phyloP scores from a whole-genome alignment of 78 protist genomes.

The Pelomyxa schiedti region DNA sequence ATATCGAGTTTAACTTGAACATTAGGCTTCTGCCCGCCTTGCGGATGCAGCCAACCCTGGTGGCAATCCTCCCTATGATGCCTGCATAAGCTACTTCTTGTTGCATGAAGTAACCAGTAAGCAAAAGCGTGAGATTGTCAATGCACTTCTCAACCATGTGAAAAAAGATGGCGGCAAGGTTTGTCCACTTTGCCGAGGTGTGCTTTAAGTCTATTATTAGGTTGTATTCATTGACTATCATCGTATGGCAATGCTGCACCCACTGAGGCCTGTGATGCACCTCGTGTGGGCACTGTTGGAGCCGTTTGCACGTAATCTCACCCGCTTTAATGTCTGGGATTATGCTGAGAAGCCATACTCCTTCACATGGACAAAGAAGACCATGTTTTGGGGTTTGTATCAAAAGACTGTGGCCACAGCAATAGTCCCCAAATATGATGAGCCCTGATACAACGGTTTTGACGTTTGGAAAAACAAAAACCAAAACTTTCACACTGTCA shows the following conservation, averaged over 20 bases:
- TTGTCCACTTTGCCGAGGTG: no score
- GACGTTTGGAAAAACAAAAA: no score
- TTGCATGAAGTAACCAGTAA: neutral
- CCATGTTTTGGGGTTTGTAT: neutral
- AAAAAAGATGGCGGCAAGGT: neutral
- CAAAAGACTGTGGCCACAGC: no score
- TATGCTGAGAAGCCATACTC: no score
- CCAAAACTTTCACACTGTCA: no score
- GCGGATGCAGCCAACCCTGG: neutral
- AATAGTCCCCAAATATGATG: no score
- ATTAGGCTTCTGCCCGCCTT: neutral
- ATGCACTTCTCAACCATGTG: neutral
- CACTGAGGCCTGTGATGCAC: neutral
- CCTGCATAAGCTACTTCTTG: neutral
- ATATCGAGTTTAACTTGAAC: no score
- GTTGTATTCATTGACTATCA: neutral
- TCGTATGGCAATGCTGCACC: neutral
- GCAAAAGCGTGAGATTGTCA: neutral
- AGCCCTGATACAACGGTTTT: no score
- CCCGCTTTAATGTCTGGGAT: no score
- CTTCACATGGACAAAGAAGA: neutral
- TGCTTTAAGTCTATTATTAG: no score
- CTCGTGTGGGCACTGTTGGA: neutral
- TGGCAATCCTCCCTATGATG: neutral
- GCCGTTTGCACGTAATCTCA: no score